Percentiles rank a stretch among this genome's conserved stretches.
phyloP scores from a whole-genome alignment of 2,329 filamentous ascomycete species.

The Aspergillus cejpii region DNA sequence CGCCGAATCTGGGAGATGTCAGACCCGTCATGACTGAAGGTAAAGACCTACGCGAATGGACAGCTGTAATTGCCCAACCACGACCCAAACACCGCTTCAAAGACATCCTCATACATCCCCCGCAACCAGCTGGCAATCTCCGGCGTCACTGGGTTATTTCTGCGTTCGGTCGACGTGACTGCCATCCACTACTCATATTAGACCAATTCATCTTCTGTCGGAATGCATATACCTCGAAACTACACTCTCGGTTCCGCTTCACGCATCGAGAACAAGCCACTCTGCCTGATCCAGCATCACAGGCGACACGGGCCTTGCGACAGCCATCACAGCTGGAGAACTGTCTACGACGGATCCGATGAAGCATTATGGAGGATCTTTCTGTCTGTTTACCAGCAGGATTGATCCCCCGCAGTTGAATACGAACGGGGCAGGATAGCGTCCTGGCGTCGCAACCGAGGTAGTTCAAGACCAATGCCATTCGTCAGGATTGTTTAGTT shows the following conservation, averaged over 20 bases:
- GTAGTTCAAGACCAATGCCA: too few species aligned
- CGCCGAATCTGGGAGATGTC: background rate
- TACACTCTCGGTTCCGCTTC: slow-evolving; percentile 9
- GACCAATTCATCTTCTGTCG: background rate
- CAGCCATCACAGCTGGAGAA: slow-evolving; percentile 34
- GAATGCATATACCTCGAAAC: slow-evolving; percentile 14
- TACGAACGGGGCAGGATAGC: too few species aligned
- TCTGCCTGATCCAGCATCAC: slow-evolving; percentile 24
- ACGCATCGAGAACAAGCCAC: slow-evolving; percentile 11
- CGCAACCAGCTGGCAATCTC: slow-evolving; percentile 16
- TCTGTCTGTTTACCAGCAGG: too few species aligned
- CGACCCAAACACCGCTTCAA: slow-evolving; percentile 40
- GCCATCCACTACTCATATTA: slow-evolving; percentile 16
- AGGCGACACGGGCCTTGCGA: slow-evolving; percentile 27
- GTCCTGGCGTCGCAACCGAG: too few species aligned
- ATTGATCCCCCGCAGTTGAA: too few species aligned
- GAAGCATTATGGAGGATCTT: background rate
- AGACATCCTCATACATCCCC: slow-evolving; percentile 32
- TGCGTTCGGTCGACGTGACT: slow-evolving; percentile 12
- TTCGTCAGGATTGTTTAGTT: too few species aligned
- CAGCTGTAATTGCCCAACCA: slow-evolving; percentile 42
- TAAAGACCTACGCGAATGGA: slow-evolving; percentile 35
- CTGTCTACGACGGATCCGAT: slow-evolving; percentile 21
- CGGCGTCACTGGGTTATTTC: slow-evolving; percentile 4
- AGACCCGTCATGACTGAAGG: too few species aligned